phyloP scores from a whole-genome alignment of 2,329 filamentous ascomycete genomes.

The Pestalotiopsis sp. region DNA sequence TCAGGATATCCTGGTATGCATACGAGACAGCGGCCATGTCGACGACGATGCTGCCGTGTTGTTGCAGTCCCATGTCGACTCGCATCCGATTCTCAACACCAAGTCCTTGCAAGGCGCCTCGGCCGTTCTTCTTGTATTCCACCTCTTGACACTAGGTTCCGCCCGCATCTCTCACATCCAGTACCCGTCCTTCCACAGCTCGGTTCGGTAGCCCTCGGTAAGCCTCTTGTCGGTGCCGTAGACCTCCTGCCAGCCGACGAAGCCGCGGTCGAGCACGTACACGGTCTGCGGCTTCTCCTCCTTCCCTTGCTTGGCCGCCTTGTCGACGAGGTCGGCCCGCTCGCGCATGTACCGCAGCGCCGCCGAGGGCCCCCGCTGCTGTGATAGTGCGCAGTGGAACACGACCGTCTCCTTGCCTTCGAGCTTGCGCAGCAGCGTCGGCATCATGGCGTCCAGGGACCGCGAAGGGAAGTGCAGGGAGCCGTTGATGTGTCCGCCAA shows the following conservation, averaged over 20 bases:
- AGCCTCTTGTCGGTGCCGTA: slow-evolving; percentile 77
- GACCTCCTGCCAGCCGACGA: slow-evolving; percentile 85
- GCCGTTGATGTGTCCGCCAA: slow-evolving; percentile 85
- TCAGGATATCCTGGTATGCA: no score
- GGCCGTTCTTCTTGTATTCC: neutral
- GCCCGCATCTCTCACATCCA: slow-evolving; percentile 22
- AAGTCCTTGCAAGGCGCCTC: neutral
- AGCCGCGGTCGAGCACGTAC: slow-evolving; percentile 81
- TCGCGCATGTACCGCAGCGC: slow-evolving; percentile 80
- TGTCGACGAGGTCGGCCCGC: slow-evolving; percentile 49
- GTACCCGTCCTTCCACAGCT: slow-evolving; percentile 74
- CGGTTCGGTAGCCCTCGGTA: slow-evolving; percentile 82
- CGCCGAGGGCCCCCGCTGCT: slow-evolving; percentile 85
- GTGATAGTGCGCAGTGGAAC: slow-evolving; percentile 92
- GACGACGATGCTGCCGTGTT: no score
- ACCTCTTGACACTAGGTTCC: neutral
- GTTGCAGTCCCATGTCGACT: no score
- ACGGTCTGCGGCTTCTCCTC: slow-evolving; percentile 64
- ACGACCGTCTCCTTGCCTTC: slow-evolving; percentile 80
- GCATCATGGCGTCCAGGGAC: slow-evolving; percentile 74
- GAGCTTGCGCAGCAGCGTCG: slow-evolving; percentile 80
- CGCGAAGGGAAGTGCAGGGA: slow-evolving; percentile 75
- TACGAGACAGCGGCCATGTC: no score
- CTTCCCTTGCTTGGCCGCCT: slow-evolving; percentile 26
- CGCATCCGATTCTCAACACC: no score